Base-by-base conservation (phyloP, 805 yeast genomes). In the Barnettozyma siamensis region DNA sequence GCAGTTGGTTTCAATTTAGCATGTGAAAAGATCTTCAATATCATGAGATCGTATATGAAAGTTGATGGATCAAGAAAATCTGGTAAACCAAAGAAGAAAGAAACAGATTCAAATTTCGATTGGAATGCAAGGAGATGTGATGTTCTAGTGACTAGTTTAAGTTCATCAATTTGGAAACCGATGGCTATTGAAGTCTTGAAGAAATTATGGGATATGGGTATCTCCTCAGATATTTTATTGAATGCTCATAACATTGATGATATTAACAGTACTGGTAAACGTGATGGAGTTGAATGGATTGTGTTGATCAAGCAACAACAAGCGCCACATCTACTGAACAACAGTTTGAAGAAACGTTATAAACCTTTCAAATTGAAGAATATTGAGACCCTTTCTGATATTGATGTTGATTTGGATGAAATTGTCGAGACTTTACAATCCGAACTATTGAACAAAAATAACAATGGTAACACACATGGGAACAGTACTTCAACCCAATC, bases 1-100 rank as follows among this genome's bases (percentile, higher is more conserved):
- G 95, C 88, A 1, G 97, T 89, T 33, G 98, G 99, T 0, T 83
- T 93, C 55, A 82, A 87, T 46, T 61, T 93, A 42, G 86, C 93
- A 0, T 78, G 87, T 72, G 88, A 82, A 51, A 73, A 74, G 33
- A 63, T 82, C 0, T 73, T 77, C 48, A 68, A 68, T 21, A 62
- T 74, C 5, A 75, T 78, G 65, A 70, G 69, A 46, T 61, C 65
- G 19, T 71, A 68, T 48, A 71, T 72, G 53, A 71, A 63, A 49
- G 45, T 68, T 35, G 56, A 59, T 35, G 52, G 59, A 7, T 58
- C 55, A 27, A 47, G 45, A 38, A 40, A 41, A 12, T 19, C 46
- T 7, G 53, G 53, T n/a, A 57, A 55, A 60, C 48, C 54, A 42
- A 69, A 69, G 42, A 66, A 59, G 43, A 64, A 63, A 46, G 69